Evolutionary conservation across 257 asterid species (phyloP), one percentile per base, ranked within the genome.

Genomic region (Plantago major): DNA sequence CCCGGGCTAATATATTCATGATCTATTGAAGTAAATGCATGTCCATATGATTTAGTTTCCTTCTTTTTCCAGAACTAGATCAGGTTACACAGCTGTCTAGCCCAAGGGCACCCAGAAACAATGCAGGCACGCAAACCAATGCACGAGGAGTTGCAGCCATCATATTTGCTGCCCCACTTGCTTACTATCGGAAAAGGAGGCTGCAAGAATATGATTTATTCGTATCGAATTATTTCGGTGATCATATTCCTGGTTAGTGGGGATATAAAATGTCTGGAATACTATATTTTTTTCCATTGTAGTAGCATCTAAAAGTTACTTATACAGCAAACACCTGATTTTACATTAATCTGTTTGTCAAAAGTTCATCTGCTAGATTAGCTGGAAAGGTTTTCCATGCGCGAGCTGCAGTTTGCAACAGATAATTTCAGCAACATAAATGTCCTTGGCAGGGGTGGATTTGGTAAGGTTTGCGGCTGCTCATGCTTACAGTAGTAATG

Each of bases 91-190:
- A 2, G 4, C 37, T 5, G 5, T 30, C 37, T 30, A 30, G 37
- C 37, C 3, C 37, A 5, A 30, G 37, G 37, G 37, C 37, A 2
- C 3, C 37, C 5, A n/a, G n/a, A n/a, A n/a, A n/a, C n/a, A n/a
- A n/a, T n/a, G n/a, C n/a, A n/a, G n/a, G n/a, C n/a, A 86, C 94
- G 19, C 93, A 87, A 30, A 89, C 97, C 62, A 91, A 86, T 73
- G 95, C 95, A 46, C 94, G 95, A 71, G 96, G 92, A 58, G 94
- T 84, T 66, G 90, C 95, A 75, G 98, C 94, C 14, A 92, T 96
- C 60, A 77, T 91, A n/a, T 88, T 88, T 76, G 88, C 96, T 63
- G 88, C 77, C 62, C 94, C 92, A 43, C 86, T 88, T 67, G 96
- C 95, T 60, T 80, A 73, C 80, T 82, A 77, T 75, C 79, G 94